Evolutionary conservation across 805 yeast species (phyloP).

Genomic region (Saturnispora hagleri): DNA sequence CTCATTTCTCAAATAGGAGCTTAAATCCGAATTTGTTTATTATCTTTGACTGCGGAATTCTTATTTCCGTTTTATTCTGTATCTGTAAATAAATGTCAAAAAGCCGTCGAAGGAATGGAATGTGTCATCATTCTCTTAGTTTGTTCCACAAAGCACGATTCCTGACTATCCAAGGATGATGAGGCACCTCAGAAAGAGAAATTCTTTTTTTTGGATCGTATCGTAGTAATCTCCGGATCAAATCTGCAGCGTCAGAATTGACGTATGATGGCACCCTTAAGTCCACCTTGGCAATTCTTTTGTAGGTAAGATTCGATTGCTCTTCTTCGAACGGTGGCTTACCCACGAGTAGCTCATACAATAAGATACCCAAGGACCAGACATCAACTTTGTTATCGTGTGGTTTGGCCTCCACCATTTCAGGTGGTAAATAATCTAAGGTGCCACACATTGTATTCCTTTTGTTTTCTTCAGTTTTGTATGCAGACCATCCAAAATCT

Average conservation of each 20-base stretch:
- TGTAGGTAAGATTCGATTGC: constrained; percentile 68
- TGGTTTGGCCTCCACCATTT: constrained; percentile 76
- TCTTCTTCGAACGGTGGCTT: constrained; percentile 87
- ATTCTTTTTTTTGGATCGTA: constrained; percentile 64
- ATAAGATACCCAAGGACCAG: constrained; percentile 87
- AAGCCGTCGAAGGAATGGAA: neutral
- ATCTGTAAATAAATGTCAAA: neutral
- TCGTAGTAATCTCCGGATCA: constrained; percentile 54
- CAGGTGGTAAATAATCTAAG: constrained; percentile 89
- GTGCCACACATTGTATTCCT: constrained; percentile 92
- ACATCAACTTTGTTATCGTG: constrained; percentile 76
- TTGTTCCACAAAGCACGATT: constrained; percentile 52
- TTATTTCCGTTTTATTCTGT: neutral
- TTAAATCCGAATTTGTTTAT: neutral
- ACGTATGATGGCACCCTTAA: constrained; percentile 63
- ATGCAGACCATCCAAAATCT: constrained; percentile 96
- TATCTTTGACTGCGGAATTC: neutral
- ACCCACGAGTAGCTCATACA: constrained; percentile 82
- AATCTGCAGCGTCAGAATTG: constrained; percentile 65
- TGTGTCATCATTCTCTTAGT: neutral
- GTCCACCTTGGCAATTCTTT: constrained; percentile 71
- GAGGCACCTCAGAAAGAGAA: constrained; percentile 47
- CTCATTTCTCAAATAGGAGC: too few relatives aligned
- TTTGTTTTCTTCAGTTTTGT: constrained; percentile 36
- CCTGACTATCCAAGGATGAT: constrained; percentile 78